These are phyloP conservation scores for Cadophora gregata DNA, from an alignment of 2,329 filamentous ascomycete genomes.

Conservation along the genomic window DNA sequence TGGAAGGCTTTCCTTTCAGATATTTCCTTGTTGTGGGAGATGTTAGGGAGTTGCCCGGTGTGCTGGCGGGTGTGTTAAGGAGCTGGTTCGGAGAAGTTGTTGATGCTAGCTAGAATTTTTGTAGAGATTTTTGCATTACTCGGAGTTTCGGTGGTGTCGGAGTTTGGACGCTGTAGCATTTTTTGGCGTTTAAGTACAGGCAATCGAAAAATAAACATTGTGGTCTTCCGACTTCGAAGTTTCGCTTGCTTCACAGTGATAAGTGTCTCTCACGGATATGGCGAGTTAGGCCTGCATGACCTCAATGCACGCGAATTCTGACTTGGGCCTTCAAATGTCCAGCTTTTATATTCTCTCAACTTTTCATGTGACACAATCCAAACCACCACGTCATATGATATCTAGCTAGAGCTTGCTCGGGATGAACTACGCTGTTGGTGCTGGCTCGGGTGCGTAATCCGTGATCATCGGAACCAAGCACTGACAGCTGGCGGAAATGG, in stretches of 20 bases:
- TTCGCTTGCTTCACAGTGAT: too few relatives aligned
- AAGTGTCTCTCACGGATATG: too few relatives aligned
- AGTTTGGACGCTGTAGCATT: neutral
- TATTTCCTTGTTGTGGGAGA: slow-evolving; percentile 96
- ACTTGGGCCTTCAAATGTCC: too few relatives aligned
- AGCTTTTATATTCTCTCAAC: too few relatives aligned
- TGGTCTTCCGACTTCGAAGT: neutral
- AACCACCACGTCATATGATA: too few relatives aligned
- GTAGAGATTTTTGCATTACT: neutral
- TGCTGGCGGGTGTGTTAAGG: slow-evolving; percentile 85
- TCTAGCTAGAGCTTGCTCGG: too few relatives aligned
- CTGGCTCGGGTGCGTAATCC: neutral
- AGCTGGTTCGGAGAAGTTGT: slow-evolving; percentile 88
- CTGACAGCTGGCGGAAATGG: neutral
- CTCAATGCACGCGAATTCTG: too few relatives aligned
- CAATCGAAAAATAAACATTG: neutral
- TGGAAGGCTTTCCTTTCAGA: slow-evolving; percentile 95
- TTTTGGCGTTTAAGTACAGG: neutral
- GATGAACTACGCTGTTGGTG: neutral
- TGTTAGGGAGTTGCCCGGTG: slow-evolving; percentile 86
- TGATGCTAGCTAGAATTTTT: slow-evolving; percentile 33
- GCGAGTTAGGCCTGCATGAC: too few relatives aligned
- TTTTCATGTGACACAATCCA: too few relatives aligned
- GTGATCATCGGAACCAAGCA: neutral
- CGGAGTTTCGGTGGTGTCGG: slow-evolving; percentile 1